These are phyloP conservation scores for Psilocybe azurescens DNA, from an alignment of 768 basidiomycete genomes.

Conservation along the genomic window DNA sequence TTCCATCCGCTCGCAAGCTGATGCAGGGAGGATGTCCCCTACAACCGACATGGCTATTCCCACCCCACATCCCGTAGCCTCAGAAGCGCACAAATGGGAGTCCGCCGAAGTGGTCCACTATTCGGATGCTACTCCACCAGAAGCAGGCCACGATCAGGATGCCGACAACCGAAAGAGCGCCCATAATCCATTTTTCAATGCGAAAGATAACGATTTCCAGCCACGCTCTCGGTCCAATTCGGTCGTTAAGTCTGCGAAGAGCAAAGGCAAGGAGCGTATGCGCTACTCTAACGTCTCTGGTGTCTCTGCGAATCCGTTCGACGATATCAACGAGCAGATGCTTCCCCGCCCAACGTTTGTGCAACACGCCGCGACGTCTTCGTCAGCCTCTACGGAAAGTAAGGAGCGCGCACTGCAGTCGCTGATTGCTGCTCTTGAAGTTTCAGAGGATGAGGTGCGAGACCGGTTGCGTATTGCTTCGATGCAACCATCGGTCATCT, in stretches of 20 bases:
- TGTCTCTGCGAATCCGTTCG: slow-evolving; percentile 42
- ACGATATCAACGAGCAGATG: slow-evolving; percentile 36
- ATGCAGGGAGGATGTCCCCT: slow-evolving; percentile 53
- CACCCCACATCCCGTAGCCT: slow-evolving; percentile 61
- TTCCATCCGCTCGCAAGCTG: slow-evolving; percentile 46
- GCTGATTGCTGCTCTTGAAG: slow-evolving; percentile 71
- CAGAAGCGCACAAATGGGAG: slow-evolving; percentile 67
- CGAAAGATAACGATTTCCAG: slow-evolving; percentile 27
- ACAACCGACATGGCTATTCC: slow-evolving; percentile 57
- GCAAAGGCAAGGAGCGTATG: slow-evolving; percentile 41
- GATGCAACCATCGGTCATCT: slow-evolving; percentile 57
- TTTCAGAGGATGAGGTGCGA: slow-evolving; percentile 49
- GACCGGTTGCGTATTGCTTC: slow-evolving; percentile 61
- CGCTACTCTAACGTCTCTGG: slow-evolving; percentile 23
- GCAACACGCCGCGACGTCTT: slow-evolving; percentile 35
- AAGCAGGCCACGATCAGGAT: slow-evolving; percentile 34
- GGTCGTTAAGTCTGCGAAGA: slow-evolving; percentile 41
- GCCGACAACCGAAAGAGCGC: slow-evolving; percentile 39
- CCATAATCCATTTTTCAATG: slow-evolving; percentile 50
- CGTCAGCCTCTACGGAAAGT: slow-evolving; percentile 44
- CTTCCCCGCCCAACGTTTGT: slow-evolving; percentile 42
- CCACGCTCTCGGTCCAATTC: slow-evolving; percentile 45
- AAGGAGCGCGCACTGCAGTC: slow-evolving; percentile 64
- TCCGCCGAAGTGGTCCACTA: slow-evolving; percentile 66
- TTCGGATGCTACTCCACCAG: slow-evolving; percentile 36